Evolutionary conservation across 306 rosid species (phyloP).

Genomic region (Morella rubra): DNA sequence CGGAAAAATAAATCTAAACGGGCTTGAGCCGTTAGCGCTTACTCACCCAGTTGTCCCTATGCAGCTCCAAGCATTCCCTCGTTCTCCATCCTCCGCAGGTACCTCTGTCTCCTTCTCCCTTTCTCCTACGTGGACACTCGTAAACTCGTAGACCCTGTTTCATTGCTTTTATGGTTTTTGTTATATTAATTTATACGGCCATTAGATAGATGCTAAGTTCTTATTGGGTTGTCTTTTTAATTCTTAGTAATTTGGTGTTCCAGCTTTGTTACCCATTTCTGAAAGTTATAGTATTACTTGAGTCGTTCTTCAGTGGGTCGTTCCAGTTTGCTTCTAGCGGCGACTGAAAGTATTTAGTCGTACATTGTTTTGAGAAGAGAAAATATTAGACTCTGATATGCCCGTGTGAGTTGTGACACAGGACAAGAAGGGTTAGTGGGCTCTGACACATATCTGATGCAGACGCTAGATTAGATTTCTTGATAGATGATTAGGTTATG

Average conservation of each 20-base stretch:
- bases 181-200: not conserved
- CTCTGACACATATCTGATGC: not conserved
- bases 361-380: not conserved
- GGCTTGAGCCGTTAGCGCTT: not conserved
- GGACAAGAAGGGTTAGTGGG: not conserved
- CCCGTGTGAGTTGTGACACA: no score
- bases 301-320: not conserved
- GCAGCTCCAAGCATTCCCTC: slow-evolving; percentile 20
- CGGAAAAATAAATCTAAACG: no score
- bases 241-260: not conserved
- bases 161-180: not conserved
- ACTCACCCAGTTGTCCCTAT: not conserved
- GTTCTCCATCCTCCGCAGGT: slow-evolving; percentile 26
- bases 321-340: not conserved
- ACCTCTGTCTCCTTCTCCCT: slow-evolving; percentile 9
- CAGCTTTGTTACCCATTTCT: not conserved
- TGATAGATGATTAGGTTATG: no score
- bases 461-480: not conserved
- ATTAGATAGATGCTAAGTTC: not conserved
- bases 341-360: not conserved
- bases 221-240: not conserved
- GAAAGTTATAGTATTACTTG: not conserved
- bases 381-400: not conserved
- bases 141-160: not conserved
- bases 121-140: not conserved